phyloP scores from a whole-genome alignment of 257 asterid genomes.

The Lithospermum erythrorhizon region DNA sequence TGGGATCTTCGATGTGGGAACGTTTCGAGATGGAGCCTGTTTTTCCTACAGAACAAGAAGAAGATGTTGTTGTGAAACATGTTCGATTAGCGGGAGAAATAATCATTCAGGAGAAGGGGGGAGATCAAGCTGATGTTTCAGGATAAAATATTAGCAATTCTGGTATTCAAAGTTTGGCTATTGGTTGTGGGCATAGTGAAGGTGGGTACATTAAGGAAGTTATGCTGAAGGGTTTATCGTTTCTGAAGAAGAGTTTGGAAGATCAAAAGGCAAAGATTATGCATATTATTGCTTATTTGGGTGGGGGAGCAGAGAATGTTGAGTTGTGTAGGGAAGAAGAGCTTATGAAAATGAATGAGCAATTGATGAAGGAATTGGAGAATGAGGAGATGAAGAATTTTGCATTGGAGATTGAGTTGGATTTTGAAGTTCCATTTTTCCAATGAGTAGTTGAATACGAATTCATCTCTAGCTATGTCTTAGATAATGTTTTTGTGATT shows the following conservation, averaged over 20 bases:
- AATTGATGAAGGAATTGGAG: slow-evolving; percentile 39
- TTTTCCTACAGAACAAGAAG: slow-evolving; percentile 28
- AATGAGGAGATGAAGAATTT: slow-evolving; percentile 41
- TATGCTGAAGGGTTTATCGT: slow-evolving; percentile 27
- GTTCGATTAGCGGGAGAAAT: slow-evolving; percentile 29
- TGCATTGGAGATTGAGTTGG: slow-evolving; percentile 45
- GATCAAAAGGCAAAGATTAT: slow-evolving; percentile 38
- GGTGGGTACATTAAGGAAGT: slow-evolving; percentile 15
- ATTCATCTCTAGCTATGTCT: too few species aligned
- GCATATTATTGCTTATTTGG: slow-evolving; percentile 25
- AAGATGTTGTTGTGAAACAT: slow-evolving; percentile 10
- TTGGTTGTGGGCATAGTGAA: neutral
- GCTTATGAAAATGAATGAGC: slow-evolving; percentile 31
- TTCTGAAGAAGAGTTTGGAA: slow-evolving; percentile 47
- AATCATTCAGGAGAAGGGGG: slow-evolving; percentile 23
- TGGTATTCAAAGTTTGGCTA: neutral
- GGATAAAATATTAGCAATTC: neutral
- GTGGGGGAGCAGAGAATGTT: slow-evolving; percentile 21
- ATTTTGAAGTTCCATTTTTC: slow-evolving; percentile 31
- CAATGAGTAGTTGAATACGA: slow-evolving; percentile 10
- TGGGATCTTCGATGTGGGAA: slow-evolving; percentile 68
- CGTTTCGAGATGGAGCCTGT: slow-evolving; percentile 64
- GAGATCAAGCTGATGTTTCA: slow-evolving; percentile 4
- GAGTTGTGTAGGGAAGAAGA: slow-evolving; percentile 37
- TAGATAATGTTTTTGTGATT: too few species aligned